Conservation (phyloP, 257 asterid genomes). For the Lycium ferocissimum region DNA sequence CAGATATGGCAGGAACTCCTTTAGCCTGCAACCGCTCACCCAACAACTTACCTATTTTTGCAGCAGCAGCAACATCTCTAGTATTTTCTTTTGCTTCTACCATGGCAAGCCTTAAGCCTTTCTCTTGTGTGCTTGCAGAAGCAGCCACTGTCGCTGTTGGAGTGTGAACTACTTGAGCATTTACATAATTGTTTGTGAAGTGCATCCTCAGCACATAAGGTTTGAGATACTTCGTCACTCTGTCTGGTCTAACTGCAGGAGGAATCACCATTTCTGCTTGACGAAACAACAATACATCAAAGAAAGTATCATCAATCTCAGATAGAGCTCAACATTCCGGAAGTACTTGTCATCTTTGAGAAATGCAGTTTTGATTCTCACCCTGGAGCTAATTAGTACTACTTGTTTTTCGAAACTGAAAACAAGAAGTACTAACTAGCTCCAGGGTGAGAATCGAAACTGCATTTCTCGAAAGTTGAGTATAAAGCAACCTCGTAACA, state of each 20-base stretch:
- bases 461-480: neutral
- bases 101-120: conserved; percentile 61
- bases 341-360: neutral
- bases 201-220: conserved; percentile 88
- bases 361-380: neutral
- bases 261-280: conserved; percentile 76
- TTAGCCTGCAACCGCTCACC: conserved; percentile 69
- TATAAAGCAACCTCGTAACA: neutral
- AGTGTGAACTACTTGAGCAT: conserved; percentile 86
- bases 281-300: neutral
- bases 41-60: conserved; percentile 82
- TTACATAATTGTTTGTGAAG: conserved; percentile 77
- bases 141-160: conserved; percentile 93
- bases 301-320: neutral
- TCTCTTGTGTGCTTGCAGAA: conserved; percentile 79
- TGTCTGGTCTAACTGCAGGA: conserved; percentile 66
- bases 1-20: conserved; percentile 78
- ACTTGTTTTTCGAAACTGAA: neutral
- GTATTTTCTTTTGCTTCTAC: conserved; percentile 64
- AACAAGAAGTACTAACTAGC: neutral
- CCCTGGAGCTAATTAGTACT: neutral
- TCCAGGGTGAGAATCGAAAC: neutral
- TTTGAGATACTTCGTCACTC: conserved; percentile 74
- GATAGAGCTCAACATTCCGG: neutral
- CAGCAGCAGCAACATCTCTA: conserved; percentile 92